Evolutionary conservation across 306 rosid genomes (phyloP).

Genomic region (Casuarina equisetifolia): DNA sequence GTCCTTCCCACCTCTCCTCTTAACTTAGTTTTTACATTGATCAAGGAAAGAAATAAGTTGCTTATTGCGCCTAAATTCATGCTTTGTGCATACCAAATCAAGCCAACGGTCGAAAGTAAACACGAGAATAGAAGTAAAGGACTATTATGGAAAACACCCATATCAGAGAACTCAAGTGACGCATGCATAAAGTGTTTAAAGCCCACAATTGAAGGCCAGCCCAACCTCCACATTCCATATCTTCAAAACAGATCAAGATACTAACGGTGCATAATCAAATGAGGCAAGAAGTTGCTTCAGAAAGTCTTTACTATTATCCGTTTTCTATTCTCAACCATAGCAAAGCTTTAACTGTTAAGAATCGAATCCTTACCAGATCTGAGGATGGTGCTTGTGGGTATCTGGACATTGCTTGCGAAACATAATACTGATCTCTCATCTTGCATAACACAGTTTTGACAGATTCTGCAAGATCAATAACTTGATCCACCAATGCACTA

Average conservation of each 20-base stretch:
- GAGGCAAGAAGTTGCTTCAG: not conserved
- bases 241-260: not conserved
- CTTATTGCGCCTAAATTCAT: not conserved
- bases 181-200: not conserved
- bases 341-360: not conserved
- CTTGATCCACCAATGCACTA: constrained; percentile 22
- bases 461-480: constrained; percentile 36
- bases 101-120: not conserved
- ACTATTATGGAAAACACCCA: not conserved
- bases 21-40: not conserved
- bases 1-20: not conserved
- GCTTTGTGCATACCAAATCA: not conserved
- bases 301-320: not conserved
- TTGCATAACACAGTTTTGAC: constrained; percentile 26
- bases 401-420: constrained; percentile 43
- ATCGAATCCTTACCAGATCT: constrained; percentile 34
- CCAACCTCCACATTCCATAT: not conserved
- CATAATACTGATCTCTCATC: constrained; percentile 38
- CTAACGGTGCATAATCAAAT: not conserved
- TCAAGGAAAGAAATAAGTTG: not conserved
- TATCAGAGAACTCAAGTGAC: not conserved
- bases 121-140: not conserved
- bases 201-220: not conserved
- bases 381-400: constrained; percentile 45
- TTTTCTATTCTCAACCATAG: constrained; percentile 1